Conservation (phyloP, 495 filamentous ascomycete genomes). For the Tuber indicum region DNA sequence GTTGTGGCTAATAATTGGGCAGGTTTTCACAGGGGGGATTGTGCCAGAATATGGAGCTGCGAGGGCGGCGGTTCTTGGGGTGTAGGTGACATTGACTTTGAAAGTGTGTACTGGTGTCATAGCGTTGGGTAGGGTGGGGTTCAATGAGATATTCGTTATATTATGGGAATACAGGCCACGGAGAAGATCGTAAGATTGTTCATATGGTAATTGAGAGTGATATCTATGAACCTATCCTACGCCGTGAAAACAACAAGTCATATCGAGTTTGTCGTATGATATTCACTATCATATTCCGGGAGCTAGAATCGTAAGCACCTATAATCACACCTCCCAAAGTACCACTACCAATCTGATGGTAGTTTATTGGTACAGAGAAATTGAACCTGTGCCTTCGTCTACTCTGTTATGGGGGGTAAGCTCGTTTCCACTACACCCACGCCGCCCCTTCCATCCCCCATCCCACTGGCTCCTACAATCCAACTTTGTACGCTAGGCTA, state of each 20-base stretch:
- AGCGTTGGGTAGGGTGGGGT: not conserved
- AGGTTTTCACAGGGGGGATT: slow-evolving; percentile 40
- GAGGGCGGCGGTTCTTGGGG: slow-evolving; percentile 33
- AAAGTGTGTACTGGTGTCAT: not conserved
- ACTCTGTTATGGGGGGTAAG: not conserved
- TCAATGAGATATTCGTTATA: not conserved
- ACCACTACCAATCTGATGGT: not conserved
- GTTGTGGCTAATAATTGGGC: not conserved
- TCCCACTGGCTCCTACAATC: too few relatives aligned
- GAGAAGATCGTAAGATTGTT: not conserved
- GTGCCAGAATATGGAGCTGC: slow-evolving; percentile 33
- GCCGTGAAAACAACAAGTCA: not conserved
- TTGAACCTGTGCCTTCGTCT: not conserved
- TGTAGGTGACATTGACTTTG: not conserved
- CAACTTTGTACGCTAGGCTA: too few relatives aligned
- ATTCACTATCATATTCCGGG: not conserved
- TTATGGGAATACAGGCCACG: not conserved
- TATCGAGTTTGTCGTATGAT: not conserved
- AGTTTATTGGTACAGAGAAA: not conserved
- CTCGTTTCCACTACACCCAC: too few relatives aligned
- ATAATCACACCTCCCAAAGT: not conserved
- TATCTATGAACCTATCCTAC: not conserved
- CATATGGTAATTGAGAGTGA: not conserved
- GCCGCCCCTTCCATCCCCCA: not conserved
- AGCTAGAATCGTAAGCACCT: not conserved